Conservation (phyloP, 2,329 filamentous ascomycete genomes). For the Apiospora pterosperma region DNA sequence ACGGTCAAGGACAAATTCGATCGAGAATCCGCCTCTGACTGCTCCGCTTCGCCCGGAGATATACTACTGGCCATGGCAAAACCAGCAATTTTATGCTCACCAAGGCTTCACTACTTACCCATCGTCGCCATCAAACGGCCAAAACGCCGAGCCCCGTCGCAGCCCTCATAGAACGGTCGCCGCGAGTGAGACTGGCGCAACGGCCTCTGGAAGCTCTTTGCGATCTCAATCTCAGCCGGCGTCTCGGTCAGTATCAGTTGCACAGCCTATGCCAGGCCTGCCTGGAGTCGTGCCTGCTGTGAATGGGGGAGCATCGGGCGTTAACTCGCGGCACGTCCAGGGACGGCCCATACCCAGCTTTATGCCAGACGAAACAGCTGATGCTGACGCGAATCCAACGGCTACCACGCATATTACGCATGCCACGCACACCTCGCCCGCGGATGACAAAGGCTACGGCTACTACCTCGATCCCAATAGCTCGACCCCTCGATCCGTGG, state of each 20-base stretch:
- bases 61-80: constrained; percentile 44
- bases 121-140: constrained; percentile 48
- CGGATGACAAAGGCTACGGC: constrained; percentile 42
- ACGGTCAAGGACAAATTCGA: constrained; percentile 59
- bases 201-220: constrained; percentile 50
- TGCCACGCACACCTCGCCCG: constrained; percentile 41
- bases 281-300: constrained; percentile 30
- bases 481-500: constrained; percentile 20
- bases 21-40: constrained; percentile 59
- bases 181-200: constrained; percentile 44
- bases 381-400: constrained; percentile 42
- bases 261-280: constrained; percentile 26
- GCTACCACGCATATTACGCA: constrained; percentile 9
- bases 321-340: constrained; percentile 38
- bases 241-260: constrained; percentile 38
- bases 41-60: constrained; percentile 56
- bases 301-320: constrained; percentile 32
- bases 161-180: constrained; percentile 52
- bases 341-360: constrained; percentile 53
- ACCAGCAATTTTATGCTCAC: constrained; percentile 42
- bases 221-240: constrained; percentile 67
- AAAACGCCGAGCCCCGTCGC: constrained; percentile 51
- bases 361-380: constrained; percentile 46
- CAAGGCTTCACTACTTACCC: constrained; percentile 52
- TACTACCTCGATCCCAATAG: constrained; percentile 33